Percentiles rank a stretch among this genome's conserved stretches.
Conservation (phyloP, 2,329 filamentous ascomycete genomes). For the Calonectria henricotiae region DNA sequence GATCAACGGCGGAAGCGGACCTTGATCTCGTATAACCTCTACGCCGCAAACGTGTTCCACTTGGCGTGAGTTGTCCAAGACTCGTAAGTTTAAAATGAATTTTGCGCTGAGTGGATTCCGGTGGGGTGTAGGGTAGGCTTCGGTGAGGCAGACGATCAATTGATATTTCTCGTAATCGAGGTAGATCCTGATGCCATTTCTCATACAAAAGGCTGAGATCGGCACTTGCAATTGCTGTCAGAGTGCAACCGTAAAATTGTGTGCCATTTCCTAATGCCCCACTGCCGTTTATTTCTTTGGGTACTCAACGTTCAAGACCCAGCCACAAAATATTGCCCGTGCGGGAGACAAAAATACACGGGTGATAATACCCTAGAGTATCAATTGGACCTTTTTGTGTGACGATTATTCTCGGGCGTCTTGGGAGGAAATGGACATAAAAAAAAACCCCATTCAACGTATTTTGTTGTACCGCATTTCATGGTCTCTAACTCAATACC, state of each 20-base stretch:
- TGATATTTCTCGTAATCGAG: background rate
- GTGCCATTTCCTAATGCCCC: background rate
- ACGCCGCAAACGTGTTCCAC: constrained; percentile 10
- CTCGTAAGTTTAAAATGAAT: constrained; percentile 14
- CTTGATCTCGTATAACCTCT: background rate
- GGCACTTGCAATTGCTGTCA: background rate
- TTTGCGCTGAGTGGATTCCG: background rate
- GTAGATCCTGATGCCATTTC: background rate
- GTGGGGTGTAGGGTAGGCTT: background rate
- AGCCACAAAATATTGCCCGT: background rate
- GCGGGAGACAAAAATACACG: background rate
- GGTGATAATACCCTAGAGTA: background rate
- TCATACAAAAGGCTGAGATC: background rate
- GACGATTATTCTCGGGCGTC: background rate
- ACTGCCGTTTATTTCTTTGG: background rate
- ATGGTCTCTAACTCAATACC: too few relatives aligned
- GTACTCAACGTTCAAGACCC: too few relatives aligned
- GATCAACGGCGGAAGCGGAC: constrained; percentile 16
- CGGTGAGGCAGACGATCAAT: background rate
- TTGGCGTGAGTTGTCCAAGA: background rate
- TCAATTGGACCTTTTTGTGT: background rate
- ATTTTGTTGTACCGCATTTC: too few relatives aligned
- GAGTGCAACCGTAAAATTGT: background rate
- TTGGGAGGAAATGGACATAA: too few relatives aligned
- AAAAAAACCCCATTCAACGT: too few relatives aligned